Evolutionary conservation across 1,284 basidiomycete genomes (phyloP).

Genomic region (Papiliotrema flavescens): DNA sequence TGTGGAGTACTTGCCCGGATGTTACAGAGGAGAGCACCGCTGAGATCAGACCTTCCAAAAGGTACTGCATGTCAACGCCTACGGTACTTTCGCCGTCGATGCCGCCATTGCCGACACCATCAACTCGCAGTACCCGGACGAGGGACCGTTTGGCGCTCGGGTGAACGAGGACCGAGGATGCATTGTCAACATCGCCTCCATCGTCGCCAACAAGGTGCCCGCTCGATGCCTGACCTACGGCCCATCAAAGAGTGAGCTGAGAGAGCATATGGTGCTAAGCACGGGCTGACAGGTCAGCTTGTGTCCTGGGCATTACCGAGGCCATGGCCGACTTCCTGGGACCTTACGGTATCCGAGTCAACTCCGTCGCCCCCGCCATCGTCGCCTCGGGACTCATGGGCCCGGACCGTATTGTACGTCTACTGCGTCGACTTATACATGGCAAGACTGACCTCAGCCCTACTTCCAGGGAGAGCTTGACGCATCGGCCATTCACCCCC

Average conservation of each 20-base stretch:
- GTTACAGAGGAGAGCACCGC: no score
- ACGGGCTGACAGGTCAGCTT: neutral
- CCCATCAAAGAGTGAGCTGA: slow-evolving; percentile 21
- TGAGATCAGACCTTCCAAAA: slow-evolving; percentile 16
- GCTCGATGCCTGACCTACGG: slow-evolving; percentile 31
- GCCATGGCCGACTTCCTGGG: slow-evolving; percentile 17
- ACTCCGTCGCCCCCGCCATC: slow-evolving; percentile 26
- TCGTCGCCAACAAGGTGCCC: slow-evolving; percentile 22
- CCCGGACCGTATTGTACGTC: slow-evolving; percentile 12
- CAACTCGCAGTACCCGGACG: slow-evolving; percentile 27
- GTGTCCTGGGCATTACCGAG: slow-evolving; percentile 5
- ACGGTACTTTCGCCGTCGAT: slow-evolving; percentile 31
- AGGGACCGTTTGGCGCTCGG: slow-evolving; percentile 9
- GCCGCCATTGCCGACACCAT: slow-evolving; percentile 31
- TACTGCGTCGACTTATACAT: no score
- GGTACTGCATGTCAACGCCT: slow-evolving; percentile 23
- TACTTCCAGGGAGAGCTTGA: slow-evolving; percentile 24
- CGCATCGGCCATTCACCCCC: slow-evolving; percentile 21
- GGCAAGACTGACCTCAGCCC: no score
- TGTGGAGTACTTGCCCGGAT: no score
- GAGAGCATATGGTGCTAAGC: neutral
- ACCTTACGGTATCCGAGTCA: slow-evolving; percentile 26
- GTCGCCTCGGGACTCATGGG: slow-evolving; percentile 26
- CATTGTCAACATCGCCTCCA: slow-evolving; percentile 33
- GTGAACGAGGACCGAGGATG: slow-evolving; percentile 25